Evolutionary conservation across 2,329 filamentous ascomycete species (phyloP).

Genomic region (Calycina marina): DNA sequence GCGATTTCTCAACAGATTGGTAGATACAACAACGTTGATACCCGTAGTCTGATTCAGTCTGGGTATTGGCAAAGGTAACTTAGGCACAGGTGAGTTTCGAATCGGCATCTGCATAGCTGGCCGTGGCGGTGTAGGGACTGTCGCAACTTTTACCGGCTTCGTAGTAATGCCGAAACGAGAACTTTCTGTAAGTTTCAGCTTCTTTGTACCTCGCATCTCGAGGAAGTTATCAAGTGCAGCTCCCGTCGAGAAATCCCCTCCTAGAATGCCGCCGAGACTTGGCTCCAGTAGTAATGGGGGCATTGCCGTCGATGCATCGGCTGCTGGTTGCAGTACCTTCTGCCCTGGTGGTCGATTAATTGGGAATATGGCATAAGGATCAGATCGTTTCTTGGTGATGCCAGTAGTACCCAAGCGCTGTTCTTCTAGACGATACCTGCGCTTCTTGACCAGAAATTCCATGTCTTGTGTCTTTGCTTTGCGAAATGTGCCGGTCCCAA

Average conservation of each 20-base stretch:
- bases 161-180: constrained; percentile 14
- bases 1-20: constrained; percentile 29
- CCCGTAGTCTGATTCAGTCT: constrained; percentile 10
- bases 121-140: not conserved
- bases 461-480: constrained; percentile 20
- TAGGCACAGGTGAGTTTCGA: not conserved
- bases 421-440: constrained; percentile 19
- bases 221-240: constrained; percentile 35
- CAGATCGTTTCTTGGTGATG: not conserved
- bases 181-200: constrained; percentile 16
- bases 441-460: constrained; percentile 26
- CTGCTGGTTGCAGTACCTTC: constrained; percentile 1
- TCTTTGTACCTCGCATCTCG: constrained; percentile 28
- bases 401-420: not conserved
- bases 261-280: constrained; percentile 11
- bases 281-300: not conserved
- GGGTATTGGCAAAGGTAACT: constrained; percentile 10
- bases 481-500: constrained; percentile 17
- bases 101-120: not conserved
- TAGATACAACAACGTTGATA: constrained; percentile 36
- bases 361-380: not conserved
- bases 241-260: constrained; percentile 25
- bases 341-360: not conserved
- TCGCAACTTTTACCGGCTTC: not conserved
- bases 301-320: not conserved